phyloP scores from a whole-genome alignment of 176 grass and related monocot genomes.

The Pontederia paniculata region DNA sequence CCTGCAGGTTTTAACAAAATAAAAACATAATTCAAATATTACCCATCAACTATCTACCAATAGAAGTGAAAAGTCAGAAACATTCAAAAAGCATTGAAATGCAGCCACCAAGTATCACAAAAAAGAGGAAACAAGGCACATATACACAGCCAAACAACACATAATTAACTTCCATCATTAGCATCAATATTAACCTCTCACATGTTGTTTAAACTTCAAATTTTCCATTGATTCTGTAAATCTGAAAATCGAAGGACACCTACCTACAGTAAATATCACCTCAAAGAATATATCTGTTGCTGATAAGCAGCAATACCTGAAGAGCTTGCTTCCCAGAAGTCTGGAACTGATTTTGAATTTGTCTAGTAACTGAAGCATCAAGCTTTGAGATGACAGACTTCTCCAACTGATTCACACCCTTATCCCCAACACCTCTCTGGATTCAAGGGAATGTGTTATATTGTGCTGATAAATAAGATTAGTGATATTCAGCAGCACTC shows the following conservation, averaged over 20 bases:
- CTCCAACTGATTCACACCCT: conserved; percentile 74
- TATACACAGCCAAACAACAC: too few relatives aligned
- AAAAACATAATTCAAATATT: not conserved
- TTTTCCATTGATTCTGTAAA: too few relatives aligned
- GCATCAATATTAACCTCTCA: too few relatives aligned
- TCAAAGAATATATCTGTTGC: not conserved
- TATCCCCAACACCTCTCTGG: conserved; percentile 80
- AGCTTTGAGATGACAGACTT: conserved; percentile 69
- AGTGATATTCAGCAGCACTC: not conserved
- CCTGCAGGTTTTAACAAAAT: conserved; percentile 29
- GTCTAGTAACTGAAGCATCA: conserved; percentile 60
- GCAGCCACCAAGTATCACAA: too few relatives aligned
- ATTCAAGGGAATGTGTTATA: conserved; percentile 7
- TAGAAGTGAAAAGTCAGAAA: not conserved
- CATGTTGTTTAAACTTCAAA: too few relatives aligned
- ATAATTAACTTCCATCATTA: too few relatives aligned
- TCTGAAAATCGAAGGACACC: too few relatives aligned
- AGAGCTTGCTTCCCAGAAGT: conserved; percentile 61
- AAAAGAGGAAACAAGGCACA: too few relatives aligned
- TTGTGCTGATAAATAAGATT: not conserved
- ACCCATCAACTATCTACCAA: not conserved
- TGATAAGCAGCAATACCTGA: conserved; percentile 48
- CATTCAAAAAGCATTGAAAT: not conserved
- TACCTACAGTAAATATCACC: too few relatives aligned
- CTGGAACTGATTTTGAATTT: conserved; percentile 85